Conservation (phyloP, 768 basidiomycete genomes). For the Naganishia vishniacii region DNA sequence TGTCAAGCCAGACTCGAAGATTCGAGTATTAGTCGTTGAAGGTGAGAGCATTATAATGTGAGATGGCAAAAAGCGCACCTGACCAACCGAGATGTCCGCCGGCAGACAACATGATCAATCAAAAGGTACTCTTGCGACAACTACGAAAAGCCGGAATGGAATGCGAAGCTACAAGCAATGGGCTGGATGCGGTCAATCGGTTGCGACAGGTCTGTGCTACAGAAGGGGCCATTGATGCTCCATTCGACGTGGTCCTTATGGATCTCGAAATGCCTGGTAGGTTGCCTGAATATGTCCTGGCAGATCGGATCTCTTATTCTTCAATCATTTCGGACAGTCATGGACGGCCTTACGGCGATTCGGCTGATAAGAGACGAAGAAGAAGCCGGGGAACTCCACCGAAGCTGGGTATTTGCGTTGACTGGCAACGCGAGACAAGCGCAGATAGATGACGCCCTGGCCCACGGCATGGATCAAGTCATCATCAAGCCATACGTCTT, state of each 20-base stretch:
- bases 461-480: constrained; percentile 36
- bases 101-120: constrained; percentile 45
- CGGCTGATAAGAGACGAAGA: constrained; percentile 40
- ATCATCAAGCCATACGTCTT: constrained; percentile 24
- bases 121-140: constrained; percentile 41
- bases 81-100: too few relatives aligned
- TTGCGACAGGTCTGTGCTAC: constrained; percentile 31
- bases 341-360: constrained; percentile 46
- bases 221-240: constrained; percentile 21
- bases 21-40: constrained; percentile 24
- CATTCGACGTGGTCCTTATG: constrained; percentile 42
- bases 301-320: neutral
- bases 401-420: constrained; percentile 40
- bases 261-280: constrained; percentile 47
- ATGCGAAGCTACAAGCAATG: constrained; percentile 42
- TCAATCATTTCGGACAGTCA: constrained; percentile 28
- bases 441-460: constrained; percentile 44
- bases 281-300: neutral
- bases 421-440: constrained; percentile 47
- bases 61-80: neutral
- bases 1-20: constrained; percentile 1
- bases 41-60: constrained; percentile 1
- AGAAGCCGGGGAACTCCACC: constrained; percentile 30
- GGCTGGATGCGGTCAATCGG: constrained; percentile 42
- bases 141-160: constrained; percentile 42